Evolutionary conservation across 345 rosid genomes (phyloP).

Genomic region (Linum trigynum): DNA sequence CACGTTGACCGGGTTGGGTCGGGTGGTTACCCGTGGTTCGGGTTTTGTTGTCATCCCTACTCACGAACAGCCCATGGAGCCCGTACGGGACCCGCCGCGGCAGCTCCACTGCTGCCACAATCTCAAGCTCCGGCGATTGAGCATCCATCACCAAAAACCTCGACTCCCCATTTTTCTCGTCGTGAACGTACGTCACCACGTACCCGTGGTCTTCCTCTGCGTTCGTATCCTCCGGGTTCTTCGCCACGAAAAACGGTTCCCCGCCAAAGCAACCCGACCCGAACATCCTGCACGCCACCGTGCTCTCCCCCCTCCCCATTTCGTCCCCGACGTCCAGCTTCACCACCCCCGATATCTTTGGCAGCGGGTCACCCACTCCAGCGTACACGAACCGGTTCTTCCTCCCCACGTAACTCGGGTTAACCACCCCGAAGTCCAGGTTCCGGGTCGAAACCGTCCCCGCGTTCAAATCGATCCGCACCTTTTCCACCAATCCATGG

Average conservation of each 20-base stretch:
- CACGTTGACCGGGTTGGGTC: too few relatives aligned
- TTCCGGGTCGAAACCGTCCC: constrained; percentile 44
- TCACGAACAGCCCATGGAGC: constrained; percentile 46
- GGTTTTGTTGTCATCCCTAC: too few relatives aligned
- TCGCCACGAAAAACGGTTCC: constrained; percentile 53
- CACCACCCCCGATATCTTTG: constrained; percentile 42
- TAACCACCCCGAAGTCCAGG: constrained; percentile 44
- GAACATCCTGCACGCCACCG: constrained; percentile 31
- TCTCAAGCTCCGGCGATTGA: constrained; percentile 35
- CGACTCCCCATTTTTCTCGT: constrained; percentile 41
- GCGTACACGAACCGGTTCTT: constrained; percentile 41
- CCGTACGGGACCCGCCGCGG: constrained; percentile 52
- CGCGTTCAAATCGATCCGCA: constrained; percentile 34
- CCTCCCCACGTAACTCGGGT: constrained; percentile 28
- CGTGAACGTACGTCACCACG: constrained; percentile 38
- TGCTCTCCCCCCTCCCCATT: constrained; percentile 26
- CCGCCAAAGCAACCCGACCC: constrained; percentile 47
- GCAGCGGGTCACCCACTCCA: constrained; percentile 47
- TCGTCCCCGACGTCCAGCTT: constrained; percentile 35
- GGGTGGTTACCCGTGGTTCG: too few relatives aligned
- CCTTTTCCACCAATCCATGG: constrained; percentile 42
- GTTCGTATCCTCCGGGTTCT: constrained; percentile 29
- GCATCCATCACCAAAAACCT: constrained; percentile 57
- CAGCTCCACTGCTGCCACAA: constrained; percentile 45
- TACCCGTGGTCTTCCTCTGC: constrained; percentile 55